These are phyloP conservation scores for Solanum stenotomum DNA, from an alignment of 257 asterid genomes.

Conservation along the genomic window DNA sequence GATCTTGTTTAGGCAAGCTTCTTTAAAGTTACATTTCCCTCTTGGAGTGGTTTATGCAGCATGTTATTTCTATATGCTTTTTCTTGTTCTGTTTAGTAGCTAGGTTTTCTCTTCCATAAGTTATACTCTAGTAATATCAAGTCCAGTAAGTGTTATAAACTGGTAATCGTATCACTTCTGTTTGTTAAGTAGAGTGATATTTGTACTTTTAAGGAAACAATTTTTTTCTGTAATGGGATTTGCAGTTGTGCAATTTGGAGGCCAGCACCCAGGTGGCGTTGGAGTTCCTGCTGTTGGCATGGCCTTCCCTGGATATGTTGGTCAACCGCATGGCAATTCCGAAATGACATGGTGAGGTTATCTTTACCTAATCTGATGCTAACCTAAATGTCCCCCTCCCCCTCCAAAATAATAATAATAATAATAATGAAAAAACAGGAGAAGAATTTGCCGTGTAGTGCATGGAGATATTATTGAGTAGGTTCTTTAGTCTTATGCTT, in stretches of 20 bases:
- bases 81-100: not conserved
- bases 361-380: not conserved
- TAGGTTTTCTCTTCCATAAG: not conserved
- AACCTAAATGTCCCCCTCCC: not conserved
- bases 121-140: not conserved
- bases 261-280: conserved; percentile 78
- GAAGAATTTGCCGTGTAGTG: not conserved
- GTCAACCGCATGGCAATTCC: conserved; percentile 76
- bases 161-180: not conserved
- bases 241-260: conserved; percentile 88
- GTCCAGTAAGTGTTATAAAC: not conserved
- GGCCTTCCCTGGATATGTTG: conserved; percentile 99
- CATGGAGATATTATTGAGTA: not conserved
- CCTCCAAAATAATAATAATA: too few relatives aligned
- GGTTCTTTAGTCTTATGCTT: not conserved
- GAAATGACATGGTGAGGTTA: conserved; percentile 92
- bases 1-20: not conserved
- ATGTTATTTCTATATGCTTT: not conserved
- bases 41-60: not conserved
- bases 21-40: not conserved
- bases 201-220: not conserved
- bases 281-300: conserved; percentile 93
- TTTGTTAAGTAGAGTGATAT: not conserved
- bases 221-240: not conserved
- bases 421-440: not conserved